Conservation (phyloP, 2,329 filamentous ascomycete genomes). For the Alternaria arbusti region DNA sequence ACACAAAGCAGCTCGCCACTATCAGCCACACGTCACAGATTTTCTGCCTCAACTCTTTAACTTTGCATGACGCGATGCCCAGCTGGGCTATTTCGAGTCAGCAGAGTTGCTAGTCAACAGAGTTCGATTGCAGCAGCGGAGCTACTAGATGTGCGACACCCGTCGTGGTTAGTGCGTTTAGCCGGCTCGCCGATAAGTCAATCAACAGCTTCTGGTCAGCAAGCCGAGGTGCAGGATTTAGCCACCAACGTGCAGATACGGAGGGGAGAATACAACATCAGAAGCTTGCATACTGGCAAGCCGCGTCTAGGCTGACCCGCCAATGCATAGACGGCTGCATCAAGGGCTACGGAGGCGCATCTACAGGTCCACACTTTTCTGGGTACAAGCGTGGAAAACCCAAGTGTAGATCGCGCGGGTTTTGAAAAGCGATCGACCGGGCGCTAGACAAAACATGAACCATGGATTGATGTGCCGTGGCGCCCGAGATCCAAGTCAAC, state of each 20-base stretch:
- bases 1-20: slow-evolving; percentile 12
- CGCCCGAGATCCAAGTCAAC: neutral
- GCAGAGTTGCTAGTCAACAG: slow-evolving; percentile 2
- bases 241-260: slow-evolving; percentile 12
- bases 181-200: slow-evolving; percentile 8
- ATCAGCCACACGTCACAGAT: slow-evolving; percentile 13
- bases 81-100: slow-evolving; percentile 3
- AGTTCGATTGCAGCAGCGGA: slow-evolving; percentile 1
- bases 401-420: neutral
- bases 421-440: slow-evolving; percentile 11
- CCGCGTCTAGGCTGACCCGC: neutral
- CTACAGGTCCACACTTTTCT: neutral
- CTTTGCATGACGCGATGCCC: slow-evolving; percentile 7
- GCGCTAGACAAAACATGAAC: slow-evolving; percentile 9
- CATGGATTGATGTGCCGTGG: slow-evolving; percentile 1
- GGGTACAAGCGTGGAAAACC: neutral
- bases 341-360: neutral
- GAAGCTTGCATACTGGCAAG: slow-evolving; percentile 1
- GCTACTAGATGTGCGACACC: slow-evolving; percentile 3
- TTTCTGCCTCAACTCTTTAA: slow-evolving; percentile 1
- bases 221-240: slow-evolving; percentile 7
- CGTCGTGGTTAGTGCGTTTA: slow-evolving; percentile 6
- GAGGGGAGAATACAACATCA: slow-evolving; percentile 6
- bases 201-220: slow-evolving; percentile 2
- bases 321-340: neutral